Conservation (phyloP, 2,329 filamentous ascomycete species). For the Fusarium piperis region DNA sequence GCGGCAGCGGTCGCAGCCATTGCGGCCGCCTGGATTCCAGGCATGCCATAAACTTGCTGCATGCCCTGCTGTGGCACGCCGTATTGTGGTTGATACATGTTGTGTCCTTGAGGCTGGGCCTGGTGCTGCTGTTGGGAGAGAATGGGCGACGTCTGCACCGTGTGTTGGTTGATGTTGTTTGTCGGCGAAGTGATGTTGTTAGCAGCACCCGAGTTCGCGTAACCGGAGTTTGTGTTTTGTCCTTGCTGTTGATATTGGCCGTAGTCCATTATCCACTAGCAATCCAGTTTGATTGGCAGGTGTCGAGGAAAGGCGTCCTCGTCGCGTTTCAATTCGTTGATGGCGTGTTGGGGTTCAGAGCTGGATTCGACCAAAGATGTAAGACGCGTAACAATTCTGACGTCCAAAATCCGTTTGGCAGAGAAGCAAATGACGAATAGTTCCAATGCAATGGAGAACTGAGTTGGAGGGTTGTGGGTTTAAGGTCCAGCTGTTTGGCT, state of each 20-base stretch:
- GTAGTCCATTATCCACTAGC: slow-evolving; percentile 74
- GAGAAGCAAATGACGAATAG: slow-evolving; percentile 36
- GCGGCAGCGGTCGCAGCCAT: slow-evolving; percentile 93
- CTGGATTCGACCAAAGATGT: slow-evolving; percentile 8
- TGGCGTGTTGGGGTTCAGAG: slow-evolving; percentile 21
- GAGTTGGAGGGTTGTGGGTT: slow-evolving; percentile 43
- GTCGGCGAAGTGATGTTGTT: slow-evolving; percentile 78
- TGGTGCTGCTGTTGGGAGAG: slow-evolving; percentile 78
- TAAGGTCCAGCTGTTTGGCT: slow-evolving; percentile 48
- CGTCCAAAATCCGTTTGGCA: slow-evolving; percentile 16
- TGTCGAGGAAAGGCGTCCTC: slow-evolving; percentile 42
- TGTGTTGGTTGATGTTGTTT: slow-evolving; percentile 73
- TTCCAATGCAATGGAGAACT: slow-evolving; percentile 32
- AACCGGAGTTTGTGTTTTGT: slow-evolving; percentile 73
- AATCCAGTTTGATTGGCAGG: slow-evolving; percentile 33
- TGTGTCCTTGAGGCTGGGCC: slow-evolving; percentile 71
- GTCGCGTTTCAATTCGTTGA: slow-evolving; percentile 41
- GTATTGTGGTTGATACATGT: slow-evolving; percentile 84
- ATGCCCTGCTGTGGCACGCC: slow-evolving; percentile 78
- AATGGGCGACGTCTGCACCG: slow-evolving; percentile 81
- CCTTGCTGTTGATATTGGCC: slow-evolving; percentile 70
- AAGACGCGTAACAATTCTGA: slow-evolving; percentile 17
- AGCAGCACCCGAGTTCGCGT: slow-evolving; percentile 65
- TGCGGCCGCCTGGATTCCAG: slow-evolving; percentile 86
- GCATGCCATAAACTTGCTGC: slow-evolving; percentile 78